phyloP scores from a whole-genome alignment of 495 filamentous ascomycete species.

The Extremus antarcticus region DNA sequence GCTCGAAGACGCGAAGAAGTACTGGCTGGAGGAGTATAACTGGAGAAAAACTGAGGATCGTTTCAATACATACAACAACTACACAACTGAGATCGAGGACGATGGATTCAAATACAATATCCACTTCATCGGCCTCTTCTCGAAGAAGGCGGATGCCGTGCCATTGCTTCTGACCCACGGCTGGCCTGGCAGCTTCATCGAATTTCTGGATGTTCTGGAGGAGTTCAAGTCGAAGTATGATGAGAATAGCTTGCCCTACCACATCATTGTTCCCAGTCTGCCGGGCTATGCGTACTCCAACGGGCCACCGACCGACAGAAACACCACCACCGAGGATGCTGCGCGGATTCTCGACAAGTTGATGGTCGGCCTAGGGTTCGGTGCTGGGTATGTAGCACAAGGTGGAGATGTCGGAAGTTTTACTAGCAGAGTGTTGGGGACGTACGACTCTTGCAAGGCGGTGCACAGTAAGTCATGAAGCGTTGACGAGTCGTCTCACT shows the following conservation, averaged over 20 bases:
- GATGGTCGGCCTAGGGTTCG: constrained; percentile 51
- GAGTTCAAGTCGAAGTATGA: constrained; percentile 42
- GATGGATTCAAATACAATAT: constrained; percentile 35
- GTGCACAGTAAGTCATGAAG: constrained; percentile 31
- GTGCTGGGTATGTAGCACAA: constrained; percentile 49
- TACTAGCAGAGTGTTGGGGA: constrained; percentile 36
- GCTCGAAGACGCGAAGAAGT: constrained; percentile 42
- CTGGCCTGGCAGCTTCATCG: constrained; percentile 52
- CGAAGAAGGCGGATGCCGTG: constrained; percentile 45
- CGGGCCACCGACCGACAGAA: constrained; percentile 36
- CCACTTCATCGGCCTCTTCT: constrained; percentile 56
- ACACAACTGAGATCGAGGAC: constrained; percentile 38
- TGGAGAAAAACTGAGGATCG: constrained; percentile 26
- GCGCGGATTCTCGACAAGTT: constrained; percentile 44
- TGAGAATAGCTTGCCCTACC: constrained; percentile 48
- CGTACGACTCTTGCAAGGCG: constrained; percentile 33
- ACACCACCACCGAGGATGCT: constrained; percentile 36
- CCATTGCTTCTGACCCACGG: constrained; percentile 52
- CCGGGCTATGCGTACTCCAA: constrained; percentile 54
- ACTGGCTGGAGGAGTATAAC: constrained; percentile 40
- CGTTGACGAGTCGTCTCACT: too few species aligned
- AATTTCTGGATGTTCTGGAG: constrained; percentile 40
- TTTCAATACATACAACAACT: constrained; percentile 58
- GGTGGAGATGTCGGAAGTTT: constrained; percentile 57
- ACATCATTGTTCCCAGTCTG: constrained; percentile 54